Evolutionary conservation across 2,329 filamentous ascomycete genomes (phyloP), one percentile per base, ranked within the genome.

Genomic region (Myrmaecium sp.): DNA sequence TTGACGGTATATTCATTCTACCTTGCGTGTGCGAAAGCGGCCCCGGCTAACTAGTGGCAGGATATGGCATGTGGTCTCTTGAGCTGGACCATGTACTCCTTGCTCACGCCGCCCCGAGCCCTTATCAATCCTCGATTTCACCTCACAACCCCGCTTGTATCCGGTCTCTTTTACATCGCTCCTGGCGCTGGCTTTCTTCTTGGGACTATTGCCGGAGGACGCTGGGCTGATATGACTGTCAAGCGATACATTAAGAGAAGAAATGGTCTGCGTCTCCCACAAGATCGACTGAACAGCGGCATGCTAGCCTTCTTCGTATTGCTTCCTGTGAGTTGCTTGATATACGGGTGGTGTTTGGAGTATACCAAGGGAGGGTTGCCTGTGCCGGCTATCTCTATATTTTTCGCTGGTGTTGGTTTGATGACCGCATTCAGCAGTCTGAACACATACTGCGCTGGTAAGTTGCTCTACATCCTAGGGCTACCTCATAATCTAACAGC

Each of bases 361-460:
- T 28, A 44, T n/a, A 28, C 36, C n/a, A 21, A 46, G 4, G 47
- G 49, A 2, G 45, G 50, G 3, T 36, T 55, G 36, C 42, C 46
- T 0, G 11, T 55, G 9, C 50, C 53, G 0, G 42, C 52, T 12
- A 34, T 52, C 1, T 42, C 39, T 5, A 40, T 43, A 0, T 54
- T 54, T 13, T 35, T 44, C 2, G 36, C 46, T 8, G 51, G 49
- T 0, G 32, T 44, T 10, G 53, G 53, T 0, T 33, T 55, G 2
- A 47, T 55, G 44, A 42, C 40, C 5, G 47, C 51, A 0, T 56
- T 55, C 15, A 52, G 45, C 12, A 47, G 47, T 3, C 26, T 56
- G 11, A 56, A 56, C 28, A 56, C 53, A 0, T 56, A 54, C 27
- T 44, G 48, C 18, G 51, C 51, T 9, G 52, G 49, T 53, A 34